Base-by-base conservation (phyloP, 805 yeast genomes). In the Torulaspora gathmanii region DNA sequence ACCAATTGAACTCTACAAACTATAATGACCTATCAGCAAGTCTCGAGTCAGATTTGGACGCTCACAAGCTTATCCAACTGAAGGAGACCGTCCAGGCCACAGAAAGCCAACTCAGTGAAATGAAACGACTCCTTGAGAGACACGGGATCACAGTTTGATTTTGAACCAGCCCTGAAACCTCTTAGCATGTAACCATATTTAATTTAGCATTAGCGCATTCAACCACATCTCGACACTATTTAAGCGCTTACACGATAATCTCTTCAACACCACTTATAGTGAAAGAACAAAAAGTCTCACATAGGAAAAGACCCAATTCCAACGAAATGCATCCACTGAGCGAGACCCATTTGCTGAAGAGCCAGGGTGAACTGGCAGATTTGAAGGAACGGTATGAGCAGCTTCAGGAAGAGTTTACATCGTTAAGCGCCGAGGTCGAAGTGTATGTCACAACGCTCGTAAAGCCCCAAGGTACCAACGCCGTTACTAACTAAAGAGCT, bases 71-170 rank as follows among this genome's bases (percentile, higher is more conserved):
- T 28, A 63, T 58, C 37, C 54, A 56, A 30, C 34, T 63, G 33
- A 43, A 41, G 37, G 68, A 63, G 36, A 52, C 63, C 2, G 54
- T 63, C 3, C 50, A 54, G 22, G 42, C 61, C 29, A 55, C 65
- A 9, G 62, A 56, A 44, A 22, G 51, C 19, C 62, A 61, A 48
- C 45, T 63, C 20, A 42, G 49, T 5, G 57, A 58, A 38, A 51
- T 63, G 59, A 55, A 55, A 33, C 51, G 44, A 9, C 37, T 45
- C 13, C 37, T 60, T 11, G 36, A 28, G 28, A 31, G 37, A 22
- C 40, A 44, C n/a, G 44, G 41, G 10, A 15, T 33, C 15, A 11
- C 2, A 12, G n/a, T 16, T 11, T 38, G 41, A 38, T 11, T 4
- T 4, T 16, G 4, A 5, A 5, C 22, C 10, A 16, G 11, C 8